phyloP scores from a whole-genome alignment of 2,329 filamentous ascomycete species.

The Xylaria multiplex region DNA sequence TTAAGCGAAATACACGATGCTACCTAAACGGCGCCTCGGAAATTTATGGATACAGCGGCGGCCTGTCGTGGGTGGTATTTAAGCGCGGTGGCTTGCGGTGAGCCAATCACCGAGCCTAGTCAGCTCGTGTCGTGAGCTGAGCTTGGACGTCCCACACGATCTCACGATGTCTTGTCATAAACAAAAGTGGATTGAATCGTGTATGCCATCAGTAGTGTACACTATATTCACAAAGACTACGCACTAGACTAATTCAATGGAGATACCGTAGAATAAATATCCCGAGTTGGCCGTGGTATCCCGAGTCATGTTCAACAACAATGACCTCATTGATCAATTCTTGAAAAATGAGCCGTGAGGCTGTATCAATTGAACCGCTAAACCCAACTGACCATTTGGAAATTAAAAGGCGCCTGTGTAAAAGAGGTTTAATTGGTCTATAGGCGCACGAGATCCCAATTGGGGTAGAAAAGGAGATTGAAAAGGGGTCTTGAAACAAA shows the following conservation, averaged over 20 bases:
- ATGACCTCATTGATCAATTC: not conserved
- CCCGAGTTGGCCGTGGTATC: no score
- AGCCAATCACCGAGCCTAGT: constrained; percentile 1
- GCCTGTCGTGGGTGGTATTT: not conserved
- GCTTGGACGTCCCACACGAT: not conserved
- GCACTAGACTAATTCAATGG: not conserved
- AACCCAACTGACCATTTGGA: no score
- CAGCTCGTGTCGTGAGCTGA: constrained; percentile 5
- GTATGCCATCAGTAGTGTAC: not conserved
- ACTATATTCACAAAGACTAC: not conserved
- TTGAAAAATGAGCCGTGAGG: not conserved
- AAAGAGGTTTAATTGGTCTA: no score
- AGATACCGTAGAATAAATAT: no score
- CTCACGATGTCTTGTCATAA: constrained; percentile 2
- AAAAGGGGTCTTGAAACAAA: not conserved
- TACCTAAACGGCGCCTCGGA: constrained; percentile 3
- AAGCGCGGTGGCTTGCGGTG: constrained; percentile 8
- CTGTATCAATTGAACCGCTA: not conserved
- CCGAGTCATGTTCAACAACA: not conserved
- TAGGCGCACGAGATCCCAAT: no score
- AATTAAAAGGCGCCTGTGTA: no score
- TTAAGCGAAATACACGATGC: constrained; percentile 16
- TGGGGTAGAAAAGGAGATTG: no score
- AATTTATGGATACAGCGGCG: constrained; percentile 2
- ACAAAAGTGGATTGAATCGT: not conserved